phyloP scores from a whole-genome alignment of 306 rosid genomes.

The Carpinus fangiana region DNA sequence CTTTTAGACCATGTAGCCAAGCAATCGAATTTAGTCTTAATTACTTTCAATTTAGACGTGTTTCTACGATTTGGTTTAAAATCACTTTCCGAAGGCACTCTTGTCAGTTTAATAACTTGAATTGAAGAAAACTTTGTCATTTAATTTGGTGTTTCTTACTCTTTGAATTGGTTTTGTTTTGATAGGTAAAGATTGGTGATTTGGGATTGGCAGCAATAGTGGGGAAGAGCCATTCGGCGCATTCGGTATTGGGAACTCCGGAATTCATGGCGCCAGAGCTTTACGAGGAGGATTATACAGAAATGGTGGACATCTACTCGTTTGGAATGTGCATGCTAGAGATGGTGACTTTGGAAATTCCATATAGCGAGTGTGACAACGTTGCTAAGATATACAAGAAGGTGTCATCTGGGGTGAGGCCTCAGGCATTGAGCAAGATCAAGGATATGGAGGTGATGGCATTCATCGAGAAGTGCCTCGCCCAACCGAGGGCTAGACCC shows the following conservation, averaged over 20 bases:
- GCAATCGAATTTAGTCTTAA: constrained; percentile 3
- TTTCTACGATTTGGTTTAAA: background rate
- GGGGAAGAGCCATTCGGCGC: constrained; percentile 77
- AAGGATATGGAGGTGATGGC: constrained; percentile 54
- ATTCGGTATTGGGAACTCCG: constrained; percentile 84
- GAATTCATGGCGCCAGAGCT: constrained; percentile 96
- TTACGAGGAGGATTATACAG: constrained; percentile 82
- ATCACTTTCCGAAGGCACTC: too few species aligned
- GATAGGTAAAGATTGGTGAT: constrained; percentile 93
- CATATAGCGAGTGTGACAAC: constrained; percentile 84
- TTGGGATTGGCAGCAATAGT: constrained; percentile 87
- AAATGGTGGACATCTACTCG: constrained; percentile 88
- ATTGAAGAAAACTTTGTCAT: too few species aligned
- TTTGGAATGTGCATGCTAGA: constrained; percentile 90
- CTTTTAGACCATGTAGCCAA: background rate
- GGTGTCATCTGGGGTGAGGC: constrained; percentile 74
- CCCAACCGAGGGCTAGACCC: constrained; percentile 69
- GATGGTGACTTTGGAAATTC: constrained; percentile 84
- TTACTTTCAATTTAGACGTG: background rate
- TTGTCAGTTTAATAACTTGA: too few species aligned
- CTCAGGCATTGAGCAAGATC: constrained; percentile 61
- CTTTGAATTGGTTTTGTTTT: background rate
- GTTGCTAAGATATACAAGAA: constrained; percentile 81
- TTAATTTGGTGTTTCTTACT: background rate
- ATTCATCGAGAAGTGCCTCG: constrained; percentile 82